Evolutionary conservation across 345 rosid species (phyloP).

Genomic region (Excoecaria agallocha): DNA sequence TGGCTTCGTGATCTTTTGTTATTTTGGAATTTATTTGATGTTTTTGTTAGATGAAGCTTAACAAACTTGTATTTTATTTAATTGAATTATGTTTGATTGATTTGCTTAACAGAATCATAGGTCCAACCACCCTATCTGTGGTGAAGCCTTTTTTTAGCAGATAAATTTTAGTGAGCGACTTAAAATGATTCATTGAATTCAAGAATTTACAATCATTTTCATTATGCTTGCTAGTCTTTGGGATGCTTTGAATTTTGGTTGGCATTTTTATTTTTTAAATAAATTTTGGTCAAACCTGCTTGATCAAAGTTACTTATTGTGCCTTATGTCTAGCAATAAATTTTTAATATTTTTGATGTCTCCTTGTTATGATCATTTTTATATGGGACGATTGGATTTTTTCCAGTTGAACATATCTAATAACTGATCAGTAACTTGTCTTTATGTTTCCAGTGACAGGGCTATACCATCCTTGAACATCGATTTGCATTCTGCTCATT

Average conservation of each 20-base stretch:
- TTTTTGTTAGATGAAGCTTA: too few relatives aligned
- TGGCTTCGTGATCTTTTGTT: background rate
- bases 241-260: background rate
- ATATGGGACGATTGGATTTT: background rate
- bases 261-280: too few relatives aligned
- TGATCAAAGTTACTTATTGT: background rate
- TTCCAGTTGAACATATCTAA: background rate
- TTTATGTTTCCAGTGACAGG: conserved; percentile 62
- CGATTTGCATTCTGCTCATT: conserved; percentile 87
- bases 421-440: conserved; percentile 11
- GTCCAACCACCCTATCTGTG: background rate
- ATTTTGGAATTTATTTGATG: background rate
- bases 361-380: background rate
- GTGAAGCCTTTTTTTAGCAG: background rate
- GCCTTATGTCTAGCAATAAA: background rate
- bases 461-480: conserved; percentile 75
- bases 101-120: background rate
- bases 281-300: background rate
- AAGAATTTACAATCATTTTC: background rate
- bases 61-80: too few relatives aligned
- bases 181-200: background rate
- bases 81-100: conserved; percentile 7
- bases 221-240: background rate
- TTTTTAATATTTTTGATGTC: background rate
- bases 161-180: background rate